These are phyloP conservation scores for Onygenales sp. DNA, from an alignment of 2,329 filamentous ascomycete genomes.

Conservation along the genomic window DNA sequence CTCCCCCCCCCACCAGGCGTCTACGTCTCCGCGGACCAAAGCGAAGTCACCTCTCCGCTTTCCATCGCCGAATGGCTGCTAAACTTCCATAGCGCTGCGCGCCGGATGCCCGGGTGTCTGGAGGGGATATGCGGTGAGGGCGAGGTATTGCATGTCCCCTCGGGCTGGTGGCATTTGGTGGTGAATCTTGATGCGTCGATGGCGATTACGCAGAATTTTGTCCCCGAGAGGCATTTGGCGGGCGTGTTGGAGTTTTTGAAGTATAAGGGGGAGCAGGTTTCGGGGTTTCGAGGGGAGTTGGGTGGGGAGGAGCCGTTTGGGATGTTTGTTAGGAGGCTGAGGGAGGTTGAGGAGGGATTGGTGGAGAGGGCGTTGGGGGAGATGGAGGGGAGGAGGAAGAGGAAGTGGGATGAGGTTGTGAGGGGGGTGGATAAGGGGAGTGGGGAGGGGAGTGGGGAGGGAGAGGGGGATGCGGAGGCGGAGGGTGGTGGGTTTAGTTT, in stretches of 20 bases:
- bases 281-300: conserved; percentile 62
- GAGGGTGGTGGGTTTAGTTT: conserved; percentile 50
- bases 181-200: conserved; percentile 79
- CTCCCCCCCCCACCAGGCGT: conserved; percentile 65
- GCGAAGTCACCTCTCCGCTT: conserved; percentile 85
- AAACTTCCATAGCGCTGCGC: conserved; percentile 76
- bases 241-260: conserved; percentile 71
- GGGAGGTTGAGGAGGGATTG: conserved; percentile 42
- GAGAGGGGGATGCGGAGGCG: conserved; percentile 19
- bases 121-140: conserved; percentile 79
- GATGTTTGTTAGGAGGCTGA: conserved; percentile 63
- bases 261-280: conserved; percentile 76
- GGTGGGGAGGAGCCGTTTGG: conserved; percentile 59
- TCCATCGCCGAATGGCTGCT: conserved; percentile 97
- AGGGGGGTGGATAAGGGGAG: conserved; percentile 39
- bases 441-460: conserved; percentile 27
- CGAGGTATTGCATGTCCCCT: conserved; percentile 85
- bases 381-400: conserved; percentile 61
- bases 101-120: conserved; percentile 63
- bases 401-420: conserved; percentile 78
- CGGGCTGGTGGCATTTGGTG: conserved; percentile 94
- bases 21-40: conserved; percentile 78
- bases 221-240: conserved; percentile 63
- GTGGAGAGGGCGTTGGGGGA: conserved; percentile 61
- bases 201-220: conserved; percentile 91